Conservation (phyloP, 345 rosid species). For the Eucalyptus regnans region DNA sequence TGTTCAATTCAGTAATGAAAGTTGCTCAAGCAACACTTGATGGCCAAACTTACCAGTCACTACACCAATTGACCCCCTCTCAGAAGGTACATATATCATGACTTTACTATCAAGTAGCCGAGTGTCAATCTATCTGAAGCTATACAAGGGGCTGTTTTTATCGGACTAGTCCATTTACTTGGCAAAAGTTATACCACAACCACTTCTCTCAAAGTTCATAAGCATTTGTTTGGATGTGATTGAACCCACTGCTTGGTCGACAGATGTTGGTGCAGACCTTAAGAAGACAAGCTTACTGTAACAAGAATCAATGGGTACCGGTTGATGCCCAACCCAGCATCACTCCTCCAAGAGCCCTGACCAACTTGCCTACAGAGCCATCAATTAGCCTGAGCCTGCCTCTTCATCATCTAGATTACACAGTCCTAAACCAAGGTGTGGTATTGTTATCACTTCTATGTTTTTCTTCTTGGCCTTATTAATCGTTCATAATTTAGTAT, state of each 20-base stretch:
- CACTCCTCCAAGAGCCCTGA: conserved; percentile 17
- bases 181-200: neutral
- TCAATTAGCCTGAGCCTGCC: neutral
- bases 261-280: conserved; percentile 28
- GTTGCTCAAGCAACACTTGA: conserved; percentile 26
- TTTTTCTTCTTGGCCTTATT: neutral
- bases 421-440: conserved; percentile 22
- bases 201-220: neutral
- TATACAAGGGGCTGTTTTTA: neutral
- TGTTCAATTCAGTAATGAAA: conserved; percentile 39
- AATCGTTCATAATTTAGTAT: neutral
- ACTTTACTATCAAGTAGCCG: neutral
- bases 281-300: conserved; percentile 37
- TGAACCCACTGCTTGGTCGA: neutral
- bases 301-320: conserved; percentile 1
- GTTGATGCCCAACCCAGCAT: conserved; percentile 1
- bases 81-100: conserved; percentile 17
- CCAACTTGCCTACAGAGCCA: conserved; percentile 12
- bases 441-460: neutral
- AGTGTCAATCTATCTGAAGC: neutral
- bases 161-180: neutral
- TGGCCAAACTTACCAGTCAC: conserved; percentile 3
- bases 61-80: conserved; percentile 12
- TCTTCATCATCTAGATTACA: conserved; percentile 15
- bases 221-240: neutral